Evolutionary conservation across 78 protist species (phyloP).

Genomic region (Bodo saltans): DNA sequence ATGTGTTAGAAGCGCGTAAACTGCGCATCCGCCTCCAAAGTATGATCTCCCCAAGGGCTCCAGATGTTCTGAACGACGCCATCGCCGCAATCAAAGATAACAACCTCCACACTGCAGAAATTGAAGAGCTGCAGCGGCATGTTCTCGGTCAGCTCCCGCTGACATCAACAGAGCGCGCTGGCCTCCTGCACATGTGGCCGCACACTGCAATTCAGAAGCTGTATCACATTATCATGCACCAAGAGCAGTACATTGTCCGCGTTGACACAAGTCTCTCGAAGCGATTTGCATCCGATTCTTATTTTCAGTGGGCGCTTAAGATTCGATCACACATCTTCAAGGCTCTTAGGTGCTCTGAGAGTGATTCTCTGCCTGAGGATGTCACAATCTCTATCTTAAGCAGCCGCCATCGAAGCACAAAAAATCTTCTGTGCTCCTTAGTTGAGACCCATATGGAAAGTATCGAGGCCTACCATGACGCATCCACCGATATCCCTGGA

Average conservation of each 20-base stretch:
- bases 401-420: not conserved
- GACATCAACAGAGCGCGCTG: not conserved
- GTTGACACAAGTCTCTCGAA: not conserved
- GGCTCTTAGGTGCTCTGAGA: not conserved
- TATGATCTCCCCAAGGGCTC: too few species aligned
- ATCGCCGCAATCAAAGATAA: not conserved
- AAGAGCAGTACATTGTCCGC: not conserved
- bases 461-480: not conserved
- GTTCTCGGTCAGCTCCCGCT: slow-evolving; percentile 13
- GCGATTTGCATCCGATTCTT: not conserved
- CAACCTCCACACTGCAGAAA: not conserved
- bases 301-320: not conserved
- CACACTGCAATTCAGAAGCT: not conserved
- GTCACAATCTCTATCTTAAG: not conserved
- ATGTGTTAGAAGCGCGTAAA: not conserved
- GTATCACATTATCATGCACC: not conserved
- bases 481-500: too few species aligned
- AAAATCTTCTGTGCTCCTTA: not conserved
- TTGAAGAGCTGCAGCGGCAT: too few species aligned
- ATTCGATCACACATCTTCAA: not conserved
- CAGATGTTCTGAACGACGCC: not conserved
- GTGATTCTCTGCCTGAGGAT: not conserved
- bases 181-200: not conserved
- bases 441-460: not conserved
- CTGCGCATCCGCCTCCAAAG: not conserved